Conservation (phyloP, 2,329 filamentous ascomycete genomes). For the Botrytis elliptica region DNA sequence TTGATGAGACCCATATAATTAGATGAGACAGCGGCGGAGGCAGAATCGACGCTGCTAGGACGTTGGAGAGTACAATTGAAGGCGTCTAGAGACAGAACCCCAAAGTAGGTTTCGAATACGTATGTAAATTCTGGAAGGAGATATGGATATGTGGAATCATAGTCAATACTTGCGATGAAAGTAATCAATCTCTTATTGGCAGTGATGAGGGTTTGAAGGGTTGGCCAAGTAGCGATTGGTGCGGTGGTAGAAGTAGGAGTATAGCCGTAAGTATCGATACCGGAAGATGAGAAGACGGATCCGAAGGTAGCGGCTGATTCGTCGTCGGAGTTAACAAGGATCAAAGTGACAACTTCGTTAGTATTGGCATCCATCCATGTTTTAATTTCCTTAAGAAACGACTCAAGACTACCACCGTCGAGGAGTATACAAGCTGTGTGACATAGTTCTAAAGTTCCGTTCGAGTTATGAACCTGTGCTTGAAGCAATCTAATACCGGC, state of each 20-base stretch:
- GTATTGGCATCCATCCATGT: constrained; percentile 58
- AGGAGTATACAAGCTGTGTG: constrained; percentile 62
- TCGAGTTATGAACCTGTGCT: constrained; percentile 58
- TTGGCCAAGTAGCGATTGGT: constrained; percentile 61
- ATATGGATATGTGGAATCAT: constrained; percentile 50
- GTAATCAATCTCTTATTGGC: constrained; percentile 64
- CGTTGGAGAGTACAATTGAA: constrained; percentile 74
- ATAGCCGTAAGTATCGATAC: constrained; percentile 62
- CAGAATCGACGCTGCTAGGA: constrained; percentile 52
- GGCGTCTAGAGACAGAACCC: constrained; percentile 58
- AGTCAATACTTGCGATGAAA: constrained; percentile 60
- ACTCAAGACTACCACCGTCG: constrained; percentile 56
- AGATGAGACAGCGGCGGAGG: constrained; percentile 53
- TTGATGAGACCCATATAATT: constrained; percentile 72
- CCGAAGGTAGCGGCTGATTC: constrained; percentile 55
- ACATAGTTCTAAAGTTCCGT: constrained; percentile 51
- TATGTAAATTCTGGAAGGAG: constrained; percentile 63
- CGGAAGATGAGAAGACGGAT: constrained; percentile 44
- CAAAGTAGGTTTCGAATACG: constrained; percentile 72
- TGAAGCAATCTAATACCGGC: constrained; percentile 64
- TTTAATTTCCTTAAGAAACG: constrained; percentile 57
- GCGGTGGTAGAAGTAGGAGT: constrained; percentile 48
- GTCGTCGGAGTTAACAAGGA: constrained; percentile 62
- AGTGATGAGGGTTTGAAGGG: constrained; percentile 66
- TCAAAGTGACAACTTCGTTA: constrained; percentile 61